Evolutionary conservation across 768 basidiomycete species (phyloP).

Genomic region (Dentipellis sp.): DNA sequence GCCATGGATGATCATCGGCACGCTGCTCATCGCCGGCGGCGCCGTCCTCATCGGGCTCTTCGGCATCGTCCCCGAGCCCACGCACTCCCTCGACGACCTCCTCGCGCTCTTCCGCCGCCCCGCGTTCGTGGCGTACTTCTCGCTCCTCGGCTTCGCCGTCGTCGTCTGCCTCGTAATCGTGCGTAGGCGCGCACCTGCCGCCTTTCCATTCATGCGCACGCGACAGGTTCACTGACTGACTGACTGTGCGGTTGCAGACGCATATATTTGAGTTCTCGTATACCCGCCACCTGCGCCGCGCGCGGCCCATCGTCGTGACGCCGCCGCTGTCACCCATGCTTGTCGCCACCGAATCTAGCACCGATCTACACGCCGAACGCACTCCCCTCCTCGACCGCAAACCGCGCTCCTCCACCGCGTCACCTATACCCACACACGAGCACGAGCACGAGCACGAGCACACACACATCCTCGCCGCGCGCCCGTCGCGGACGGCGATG

Average conservation of each 20-base stretch:
- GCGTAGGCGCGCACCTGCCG: constrained; percentile 21
- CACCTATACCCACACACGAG: constrained; percentile 16
- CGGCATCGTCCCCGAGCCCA: constrained; percentile 84
- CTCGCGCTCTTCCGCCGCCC: constrained; percentile 66
- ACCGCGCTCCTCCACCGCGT: constrained; percentile 17
- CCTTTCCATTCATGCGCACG: not conserved
- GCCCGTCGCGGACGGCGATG: constrained; percentile 39
- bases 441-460: constrained; percentile 14
- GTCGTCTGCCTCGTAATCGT: constrained; percentile 55
- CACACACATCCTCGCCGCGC: not conserved
- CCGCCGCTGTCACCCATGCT: constrained; percentile 20
- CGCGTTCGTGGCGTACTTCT: constrained; percentile 76
- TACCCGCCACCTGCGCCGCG: constrained; percentile 22
- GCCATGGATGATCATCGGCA: constrained; percentile 78
- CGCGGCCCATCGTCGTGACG: constrained; percentile 27
- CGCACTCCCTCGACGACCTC: constrained; percentile 79
- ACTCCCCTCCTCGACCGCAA: constrained; percentile 47
- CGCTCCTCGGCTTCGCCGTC: constrained; percentile 53
- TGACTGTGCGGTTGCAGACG: constrained; percentile 37
- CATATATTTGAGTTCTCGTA: constrained; percentile 64
- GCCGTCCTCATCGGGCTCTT: constrained; percentile 87
- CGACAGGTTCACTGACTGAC: not conserved
- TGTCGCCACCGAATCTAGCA: constrained; percentile 16
- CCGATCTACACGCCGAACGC: constrained; percentile 29
- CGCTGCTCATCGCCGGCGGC: constrained; percentile 78